These are phyloP conservation scores for Aspergillus bridgeri DNA, from an alignment of 495 filamentous ascomycete species.

Conservation along the genomic window DNA sequence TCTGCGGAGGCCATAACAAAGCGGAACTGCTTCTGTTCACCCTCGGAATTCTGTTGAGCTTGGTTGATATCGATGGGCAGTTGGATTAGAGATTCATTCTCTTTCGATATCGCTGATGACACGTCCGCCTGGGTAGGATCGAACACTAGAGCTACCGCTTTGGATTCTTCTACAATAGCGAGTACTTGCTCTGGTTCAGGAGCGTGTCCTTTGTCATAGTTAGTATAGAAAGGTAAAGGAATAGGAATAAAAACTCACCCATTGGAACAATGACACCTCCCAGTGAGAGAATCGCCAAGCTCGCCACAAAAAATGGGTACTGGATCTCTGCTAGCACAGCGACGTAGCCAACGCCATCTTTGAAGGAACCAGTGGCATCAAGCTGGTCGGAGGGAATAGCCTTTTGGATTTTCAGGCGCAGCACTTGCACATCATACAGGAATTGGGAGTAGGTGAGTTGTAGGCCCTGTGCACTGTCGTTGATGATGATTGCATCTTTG, in stretches of 20 bases:
- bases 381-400: slow-evolving; percentile 4
- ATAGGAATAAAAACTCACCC: slow-evolving; percentile 2
- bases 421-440: slow-evolving; percentile 13
- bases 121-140: slow-evolving; percentile 9
- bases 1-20: background rate
- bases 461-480: slow-evolving; percentile 6
- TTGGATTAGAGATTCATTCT: slow-evolving; percentile 1
- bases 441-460: slow-evolving; percentile 14
- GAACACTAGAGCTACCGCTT: slow-evolving; percentile 7
- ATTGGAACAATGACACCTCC: slow-evolving; percentile 15
- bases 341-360: slow-evolving; percentile 7
- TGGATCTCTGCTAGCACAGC: slow-evolving; percentile 11
- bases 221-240: background rate
- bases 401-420: slow-evolving; percentile 8
- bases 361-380: slow-evolving; percentile 5
- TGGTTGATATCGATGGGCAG: slow-evolving; percentile 11
- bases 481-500: slow-evolving; percentile 13
- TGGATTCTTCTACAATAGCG: slow-evolving; percentile 8
- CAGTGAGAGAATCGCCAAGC: slow-evolving; percentile 9
- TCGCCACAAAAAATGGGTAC: slow-evolving; percentile 15
- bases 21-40: background rate
- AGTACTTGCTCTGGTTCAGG: slow-evolving; percentile 10
- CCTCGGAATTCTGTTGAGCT: slow-evolving; percentile 2
- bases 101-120: slow-evolving; percentile 1
- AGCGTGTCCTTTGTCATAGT: slow-evolving; percentile 2